Conservation (phyloP, 1,284 basidiomycete species). For the Psilocybe mexicana region DNA sequence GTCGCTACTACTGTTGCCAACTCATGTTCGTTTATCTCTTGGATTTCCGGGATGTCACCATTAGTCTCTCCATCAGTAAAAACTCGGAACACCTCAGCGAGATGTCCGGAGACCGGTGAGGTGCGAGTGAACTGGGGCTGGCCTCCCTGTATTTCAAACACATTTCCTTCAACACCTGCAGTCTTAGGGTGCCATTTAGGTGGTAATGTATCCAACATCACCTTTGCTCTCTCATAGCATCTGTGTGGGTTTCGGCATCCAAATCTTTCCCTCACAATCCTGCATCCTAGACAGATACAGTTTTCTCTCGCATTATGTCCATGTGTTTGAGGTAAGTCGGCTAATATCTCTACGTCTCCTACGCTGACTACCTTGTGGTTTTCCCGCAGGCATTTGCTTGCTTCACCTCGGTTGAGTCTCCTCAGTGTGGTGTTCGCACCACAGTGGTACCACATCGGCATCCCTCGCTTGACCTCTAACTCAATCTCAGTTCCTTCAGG, state of each 20-base stretch:
- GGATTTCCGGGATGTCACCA: not conserved
- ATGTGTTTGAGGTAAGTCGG: not conserved
- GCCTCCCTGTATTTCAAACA: not conserved
- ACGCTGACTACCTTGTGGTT: not conserved
- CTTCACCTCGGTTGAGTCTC: not conserved
- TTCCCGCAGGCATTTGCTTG: not conserved
- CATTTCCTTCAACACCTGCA: not conserved
- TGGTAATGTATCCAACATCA: too few relatives aligned
- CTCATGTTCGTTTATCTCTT: not conserved
- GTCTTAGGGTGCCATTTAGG: too few relatives aligned
- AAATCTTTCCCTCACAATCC: not conserved
- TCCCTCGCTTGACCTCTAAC: not conserved
- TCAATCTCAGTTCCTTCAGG: not conserved
- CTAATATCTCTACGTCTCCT: not conserved
- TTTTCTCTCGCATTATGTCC: not conserved
- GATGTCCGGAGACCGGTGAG: not conserved
- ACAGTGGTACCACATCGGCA: not conserved
- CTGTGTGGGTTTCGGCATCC: too few relatives aligned
- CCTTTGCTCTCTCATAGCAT: too few relatives aligned
- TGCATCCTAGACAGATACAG: too few relatives aligned
- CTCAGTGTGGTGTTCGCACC: not conserved
- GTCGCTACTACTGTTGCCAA: not conserved
- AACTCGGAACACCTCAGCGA: not conserved
- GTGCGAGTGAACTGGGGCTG: not conserved
- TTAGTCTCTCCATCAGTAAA: not conserved